Conservation (phyloP, 1,139 yeast genomes). For the Suhomyces bribrorum region DNA sequence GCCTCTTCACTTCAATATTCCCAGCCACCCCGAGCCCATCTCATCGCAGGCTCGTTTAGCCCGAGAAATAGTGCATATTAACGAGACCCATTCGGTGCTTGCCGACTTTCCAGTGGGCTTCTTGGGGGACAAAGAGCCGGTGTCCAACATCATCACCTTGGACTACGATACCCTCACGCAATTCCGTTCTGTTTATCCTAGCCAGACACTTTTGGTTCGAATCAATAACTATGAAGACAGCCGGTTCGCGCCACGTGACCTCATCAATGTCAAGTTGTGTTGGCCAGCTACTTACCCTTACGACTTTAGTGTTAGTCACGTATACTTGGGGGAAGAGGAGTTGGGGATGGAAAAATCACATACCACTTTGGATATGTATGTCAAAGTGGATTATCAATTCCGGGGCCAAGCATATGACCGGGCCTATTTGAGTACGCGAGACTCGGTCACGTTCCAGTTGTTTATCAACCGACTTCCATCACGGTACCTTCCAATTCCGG, state of each 20-base stretch:
- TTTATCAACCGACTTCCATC: constrained; percentile 36
- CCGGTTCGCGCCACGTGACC: constrained; percentile 32
- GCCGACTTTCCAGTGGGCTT: constrained; percentile 34
- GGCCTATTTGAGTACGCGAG: constrained; percentile 16
- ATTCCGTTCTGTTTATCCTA: constrained; percentile 1
- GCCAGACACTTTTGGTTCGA: constrained; percentile 27
- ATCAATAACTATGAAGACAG: constrained; percentile 37
- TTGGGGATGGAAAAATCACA: constrained; percentile 1
- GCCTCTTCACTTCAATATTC: constrained; percentile 41
- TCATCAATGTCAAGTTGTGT: constrained; percentile 40
- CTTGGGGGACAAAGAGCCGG: neutral
- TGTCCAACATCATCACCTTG: constrained; percentile 5
- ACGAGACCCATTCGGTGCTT: constrained; percentile 29
- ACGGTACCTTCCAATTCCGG: constrained; percentile 38
- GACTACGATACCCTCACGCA: constrained; percentile 16
- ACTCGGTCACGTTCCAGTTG: constrained; percentile 27
- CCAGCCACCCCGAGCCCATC: constrained; percentile 18
- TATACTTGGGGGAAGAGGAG: constrained; percentile 11
- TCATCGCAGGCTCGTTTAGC: neutral
- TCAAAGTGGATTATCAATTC: constrained; percentile 28
- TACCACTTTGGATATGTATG: constrained; percentile 21
- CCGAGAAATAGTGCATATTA: constrained; percentile 16
- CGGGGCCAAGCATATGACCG: constrained; percentile 27
- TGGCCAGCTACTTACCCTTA: constrained; percentile 49
- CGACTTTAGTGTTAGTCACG: constrained; percentile 21